A percentile compares a stretch with the other conserved stretches of the same genome.
Evolutionary conservation across 2,329 filamentous ascomycete species (phyloP).

Genomic region (Fusarium aywerte): DNA sequence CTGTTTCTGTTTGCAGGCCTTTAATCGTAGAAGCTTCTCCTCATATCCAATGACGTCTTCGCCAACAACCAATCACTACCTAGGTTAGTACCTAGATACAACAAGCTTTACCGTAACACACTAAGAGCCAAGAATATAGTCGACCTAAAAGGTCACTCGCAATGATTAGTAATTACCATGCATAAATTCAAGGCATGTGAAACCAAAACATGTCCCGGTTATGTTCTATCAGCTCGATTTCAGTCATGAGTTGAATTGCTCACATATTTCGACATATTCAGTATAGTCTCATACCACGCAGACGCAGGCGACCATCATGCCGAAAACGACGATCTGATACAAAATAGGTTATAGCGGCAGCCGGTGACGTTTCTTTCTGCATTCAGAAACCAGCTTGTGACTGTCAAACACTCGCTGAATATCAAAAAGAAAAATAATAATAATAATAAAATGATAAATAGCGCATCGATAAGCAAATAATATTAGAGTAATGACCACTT

Average conservation of each 20-base stretch:
- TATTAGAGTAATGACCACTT: background rate
- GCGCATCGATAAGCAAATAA: background rate
- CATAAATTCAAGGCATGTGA: background rate
- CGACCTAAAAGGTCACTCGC: background rate
- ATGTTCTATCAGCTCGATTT: background rate
- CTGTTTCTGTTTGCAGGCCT: background rate
- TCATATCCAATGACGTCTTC: constrained; percentile 32
- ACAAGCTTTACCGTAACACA: background rate
- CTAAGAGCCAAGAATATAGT: background rate
- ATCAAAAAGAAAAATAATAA: background rate
- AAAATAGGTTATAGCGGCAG: constrained; percentile 12
- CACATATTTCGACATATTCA: background rate
- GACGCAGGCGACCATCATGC: background rate
- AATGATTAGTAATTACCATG: background rate
- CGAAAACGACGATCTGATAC: constrained; percentile 18
- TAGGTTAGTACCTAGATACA: too few relatives aligned
- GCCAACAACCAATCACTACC: constrained; percentile 10
- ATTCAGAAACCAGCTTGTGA: constrained; percentile 9
- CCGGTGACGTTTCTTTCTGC: constrained; percentile 32
- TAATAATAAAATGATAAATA: background rate
- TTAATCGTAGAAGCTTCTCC: constrained; percentile 7
- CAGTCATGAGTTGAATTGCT: background rate
- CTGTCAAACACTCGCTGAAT: background rate
- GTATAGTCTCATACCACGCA: background rate
- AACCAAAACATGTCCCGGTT: background rate